Conservation (phyloP, 2,329 filamentous ascomycete genomes). For the Ophiocordyceps camponoti-rufipedis region DNA sequence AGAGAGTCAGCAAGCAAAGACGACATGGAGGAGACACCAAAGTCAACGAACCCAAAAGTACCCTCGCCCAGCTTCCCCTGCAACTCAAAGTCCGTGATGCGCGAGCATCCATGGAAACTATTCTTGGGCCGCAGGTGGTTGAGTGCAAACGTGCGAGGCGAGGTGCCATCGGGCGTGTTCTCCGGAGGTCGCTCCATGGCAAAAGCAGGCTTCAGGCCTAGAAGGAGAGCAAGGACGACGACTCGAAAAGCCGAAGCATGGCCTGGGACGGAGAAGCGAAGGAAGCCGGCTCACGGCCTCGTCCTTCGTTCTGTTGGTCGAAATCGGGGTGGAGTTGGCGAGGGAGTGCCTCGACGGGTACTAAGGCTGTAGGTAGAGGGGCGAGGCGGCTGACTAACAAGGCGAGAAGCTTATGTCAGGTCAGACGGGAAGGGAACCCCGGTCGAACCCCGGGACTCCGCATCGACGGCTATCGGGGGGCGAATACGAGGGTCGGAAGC, state of each 20-base stretch:
- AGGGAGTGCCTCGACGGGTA: background rate
- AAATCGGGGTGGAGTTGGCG: too few species aligned
- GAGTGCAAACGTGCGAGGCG: slow-evolving; percentile 37
- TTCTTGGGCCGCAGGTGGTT: slow-evolving; percentile 33
- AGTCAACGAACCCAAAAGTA: slow-evolving; percentile 59
- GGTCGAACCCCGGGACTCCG: too few species aligned
- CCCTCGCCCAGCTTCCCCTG: slow-evolving; percentile 79
- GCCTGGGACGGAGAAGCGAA: too few species aligned
- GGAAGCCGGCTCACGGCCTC: too few species aligned
- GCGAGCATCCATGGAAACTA: slow-evolving; percentile 71
- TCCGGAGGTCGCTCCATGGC: slow-evolving; percentile 14
- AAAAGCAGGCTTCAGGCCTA: background rate
- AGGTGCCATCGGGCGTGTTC: slow-evolving; percentile 20
- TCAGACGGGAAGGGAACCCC: too few species aligned
- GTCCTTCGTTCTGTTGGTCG: too few species aligned
- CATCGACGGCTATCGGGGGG: too few species aligned
- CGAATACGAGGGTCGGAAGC: too few species aligned
- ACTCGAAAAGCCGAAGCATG: too few species aligned
- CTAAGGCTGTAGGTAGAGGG: too few species aligned
- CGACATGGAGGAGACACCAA: background rate
- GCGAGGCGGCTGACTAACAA: background rate
- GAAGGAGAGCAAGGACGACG: background rate
- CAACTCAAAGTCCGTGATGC: slow-evolving; percentile 63
- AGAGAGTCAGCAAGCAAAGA: background rate
- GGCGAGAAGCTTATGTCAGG: background rate